These are phyloP conservation scores for Cocos nucifera DNA, from an alignment of 176 grass and related monocot species.

Conservation along the genomic window DNA sequence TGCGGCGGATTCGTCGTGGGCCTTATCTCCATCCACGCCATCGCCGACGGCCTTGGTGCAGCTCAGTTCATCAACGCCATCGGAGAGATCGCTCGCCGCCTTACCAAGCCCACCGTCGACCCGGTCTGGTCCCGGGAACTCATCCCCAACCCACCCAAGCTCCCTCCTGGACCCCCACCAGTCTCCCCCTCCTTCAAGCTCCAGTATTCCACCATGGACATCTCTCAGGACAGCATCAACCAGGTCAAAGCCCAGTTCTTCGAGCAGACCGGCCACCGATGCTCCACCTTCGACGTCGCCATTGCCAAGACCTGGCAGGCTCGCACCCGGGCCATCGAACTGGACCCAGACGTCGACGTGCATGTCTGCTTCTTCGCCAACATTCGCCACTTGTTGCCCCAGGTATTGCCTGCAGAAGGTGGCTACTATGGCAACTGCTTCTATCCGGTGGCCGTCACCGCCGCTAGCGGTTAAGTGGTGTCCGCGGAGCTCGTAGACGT, in stretches of 20 bases:
- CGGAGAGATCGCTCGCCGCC: constrained; percentile 42
- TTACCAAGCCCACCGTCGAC: constrained; percentile 23
- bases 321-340: constrained; percentile 44
- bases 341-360: constrained; percentile 19
- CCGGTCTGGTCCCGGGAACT: constrained; percentile 54
- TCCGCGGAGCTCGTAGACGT: constrained; percentile 34
- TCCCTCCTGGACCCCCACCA: constrained; percentile 26
- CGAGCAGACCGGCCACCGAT: constrained; percentile 37
- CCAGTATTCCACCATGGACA: constrained; percentile 35
- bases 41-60: constrained; percentile 74
- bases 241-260: constrained; percentile 48
- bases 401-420: not conserved
- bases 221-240: constrained; percentile 28
- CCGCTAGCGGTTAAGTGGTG: constrained; percentile 14
- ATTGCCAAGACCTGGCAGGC: constrained; percentile 73
- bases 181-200: constrained; percentile 35
- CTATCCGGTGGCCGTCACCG: constrained; percentile 55
- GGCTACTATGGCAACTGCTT: constrained; percentile 99
- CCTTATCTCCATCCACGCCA: constrained; percentile 67
- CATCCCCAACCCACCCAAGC: constrained; percentile 62
- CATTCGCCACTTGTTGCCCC: constrained; percentile 58
- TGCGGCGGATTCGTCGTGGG: constrained; percentile 82
- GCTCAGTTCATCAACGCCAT: constrained; percentile 82
- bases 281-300: constrained; percentile 77
- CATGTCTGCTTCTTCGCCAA: constrained; percentile 83